These are phyloP conservation scores for Gnomoniopsis sp. DNA, from an alignment of 2,329 filamentous ascomycete genomes.

Conservation along the genomic window DNA sequence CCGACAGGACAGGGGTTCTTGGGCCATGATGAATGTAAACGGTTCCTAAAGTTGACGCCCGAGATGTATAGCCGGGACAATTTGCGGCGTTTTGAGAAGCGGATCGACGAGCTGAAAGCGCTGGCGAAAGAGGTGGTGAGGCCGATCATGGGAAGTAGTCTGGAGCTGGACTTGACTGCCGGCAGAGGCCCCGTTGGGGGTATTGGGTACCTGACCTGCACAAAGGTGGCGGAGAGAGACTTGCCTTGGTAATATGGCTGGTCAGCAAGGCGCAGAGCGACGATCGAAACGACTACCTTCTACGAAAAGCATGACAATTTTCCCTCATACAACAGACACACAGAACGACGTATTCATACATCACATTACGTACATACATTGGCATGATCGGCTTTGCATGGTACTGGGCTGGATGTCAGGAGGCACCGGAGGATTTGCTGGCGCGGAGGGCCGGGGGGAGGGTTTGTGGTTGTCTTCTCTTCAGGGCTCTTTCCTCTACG, in stretches of 20 bases:
- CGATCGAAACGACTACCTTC: background rate
- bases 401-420: background rate
- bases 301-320: background rate
- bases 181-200: constrained; percentile 39
- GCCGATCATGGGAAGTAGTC: constrained; percentile 79
- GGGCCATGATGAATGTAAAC: constrained; percentile 81
- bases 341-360: no score
- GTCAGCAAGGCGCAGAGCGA: background rate
- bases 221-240: constrained; percentile 44
- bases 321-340: no score
- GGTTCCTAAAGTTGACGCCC: constrained; percentile 79
- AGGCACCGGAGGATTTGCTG: background rate
- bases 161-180: constrained; percentile 71
- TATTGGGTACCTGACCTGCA: constrained; percentile 51
- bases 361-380: background rate
- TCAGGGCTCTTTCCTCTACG: background rate
- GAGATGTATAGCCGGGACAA: constrained; percentile 86
- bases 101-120: constrained; percentile 83
- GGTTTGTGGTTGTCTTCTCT: constrained; percentile 1
- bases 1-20: constrained; percentile 63
- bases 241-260: constrained; percentile 39
- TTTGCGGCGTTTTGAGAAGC: constrained; percentile 76
- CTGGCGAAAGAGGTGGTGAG: constrained; percentile 79
- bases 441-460: background rate
- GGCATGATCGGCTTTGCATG: background rate